These are phyloP conservation scores for Botrytis porri DNA, from an alignment of 2,329 filamentous ascomycete species.

Conservation along the genomic window DNA sequence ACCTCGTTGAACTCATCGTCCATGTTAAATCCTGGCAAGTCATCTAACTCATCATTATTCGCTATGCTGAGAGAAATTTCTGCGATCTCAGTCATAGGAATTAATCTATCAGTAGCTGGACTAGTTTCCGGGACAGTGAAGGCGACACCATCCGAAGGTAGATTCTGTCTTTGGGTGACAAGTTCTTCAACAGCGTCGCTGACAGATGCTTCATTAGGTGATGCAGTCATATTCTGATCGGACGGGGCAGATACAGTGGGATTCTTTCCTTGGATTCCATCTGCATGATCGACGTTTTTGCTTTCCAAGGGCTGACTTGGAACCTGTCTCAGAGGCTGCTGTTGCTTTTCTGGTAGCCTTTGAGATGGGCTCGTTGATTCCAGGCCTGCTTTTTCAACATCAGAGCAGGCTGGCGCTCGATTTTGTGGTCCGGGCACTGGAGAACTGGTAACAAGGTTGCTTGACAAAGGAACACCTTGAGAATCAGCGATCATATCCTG, in stretches of 20 bases:
- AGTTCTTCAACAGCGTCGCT: slow-evolving; percentile 19
- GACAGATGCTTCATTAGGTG: slow-evolving; percentile 25
- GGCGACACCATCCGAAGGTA: slow-evolving; percentile 20
- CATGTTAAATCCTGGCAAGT: slow-evolving; percentile 34
- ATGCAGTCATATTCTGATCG: slow-evolving; percentile 17
- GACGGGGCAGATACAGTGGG: neutral
- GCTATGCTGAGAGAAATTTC: slow-evolving; percentile 28
- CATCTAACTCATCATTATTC: slow-evolving; percentile 24
- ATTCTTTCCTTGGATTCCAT: neutral
- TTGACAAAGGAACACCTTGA: slow-evolving; percentile 22
- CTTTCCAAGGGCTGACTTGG: neutral
- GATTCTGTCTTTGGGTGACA: slow-evolving; percentile 12
- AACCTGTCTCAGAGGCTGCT: neutral
- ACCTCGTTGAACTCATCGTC: slow-evolving; percentile 31
- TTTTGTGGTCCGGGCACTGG: neutral
- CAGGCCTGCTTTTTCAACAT: neutral
- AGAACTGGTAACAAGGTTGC: slow-evolving; percentile 7
- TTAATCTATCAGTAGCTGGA: slow-evolving; percentile 26
- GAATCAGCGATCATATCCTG: slow-evolving; percentile 35
- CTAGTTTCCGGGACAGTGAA: slow-evolving; percentile 37
- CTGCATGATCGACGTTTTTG: neutral
- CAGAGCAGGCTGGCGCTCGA: too few species aligned
- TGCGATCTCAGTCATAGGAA: slow-evolving; percentile 34
- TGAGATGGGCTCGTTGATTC: slow-evolving; percentile 6
- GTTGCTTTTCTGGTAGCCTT: neutral